These are phyloP conservation scores for Alternaria triticina DNA, from an alignment of 2,329 filamentous ascomycete genomes.

Conservation along the genomic window DNA sequence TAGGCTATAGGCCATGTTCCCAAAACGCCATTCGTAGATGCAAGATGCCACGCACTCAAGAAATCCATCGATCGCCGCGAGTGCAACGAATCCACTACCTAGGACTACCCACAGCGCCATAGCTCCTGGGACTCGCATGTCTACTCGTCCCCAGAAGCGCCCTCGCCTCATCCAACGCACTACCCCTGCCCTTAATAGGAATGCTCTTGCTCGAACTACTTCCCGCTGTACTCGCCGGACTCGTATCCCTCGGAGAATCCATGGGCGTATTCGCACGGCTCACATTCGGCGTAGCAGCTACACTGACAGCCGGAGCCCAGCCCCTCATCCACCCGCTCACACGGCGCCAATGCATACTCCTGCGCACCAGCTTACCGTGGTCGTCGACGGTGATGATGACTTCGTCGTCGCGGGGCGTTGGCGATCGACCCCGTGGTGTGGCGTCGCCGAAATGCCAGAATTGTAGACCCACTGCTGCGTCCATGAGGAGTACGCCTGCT, in stretches of 20 bases:
- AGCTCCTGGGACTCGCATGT: constrained; percentile 45
- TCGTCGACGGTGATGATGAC: constrained; percentile 55
- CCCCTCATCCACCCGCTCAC: constrained; percentile 71
- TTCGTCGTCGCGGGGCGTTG: constrained; percentile 47
- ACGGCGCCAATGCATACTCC: constrained; percentile 60
- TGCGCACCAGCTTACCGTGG: constrained; percentile 32
- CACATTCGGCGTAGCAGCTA: constrained; percentile 42
- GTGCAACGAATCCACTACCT: constrained; percentile 4
- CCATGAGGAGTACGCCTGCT: constrained; percentile 67
- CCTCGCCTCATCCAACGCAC: constrained; percentile 45
- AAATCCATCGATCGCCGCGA: neutral
- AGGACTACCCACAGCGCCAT: constrained; percentile 31
- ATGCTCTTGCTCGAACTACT: constrained; percentile 28
- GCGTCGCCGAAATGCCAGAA: constrained; percentile 65
- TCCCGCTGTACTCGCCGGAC: constrained; percentile 13
- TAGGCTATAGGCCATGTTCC: neutral
- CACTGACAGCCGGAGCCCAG: constrained; percentile 63
- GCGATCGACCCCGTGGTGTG: constrained; percentile 24
- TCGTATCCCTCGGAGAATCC: constrained; percentile 24
- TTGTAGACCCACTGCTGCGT: constrained; percentile 67
- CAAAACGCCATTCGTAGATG: neutral
- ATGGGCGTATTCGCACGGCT: constrained; percentile 39
- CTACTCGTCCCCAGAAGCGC: constrained; percentile 42
- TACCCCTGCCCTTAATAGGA: constrained; percentile 25
- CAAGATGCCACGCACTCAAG: neutral